These are phyloP conservation scores for Neonectria neomacrospora DNA, from an alignment of 2,329 filamentous ascomycete genomes.

Conservation along the genomic window DNA sequence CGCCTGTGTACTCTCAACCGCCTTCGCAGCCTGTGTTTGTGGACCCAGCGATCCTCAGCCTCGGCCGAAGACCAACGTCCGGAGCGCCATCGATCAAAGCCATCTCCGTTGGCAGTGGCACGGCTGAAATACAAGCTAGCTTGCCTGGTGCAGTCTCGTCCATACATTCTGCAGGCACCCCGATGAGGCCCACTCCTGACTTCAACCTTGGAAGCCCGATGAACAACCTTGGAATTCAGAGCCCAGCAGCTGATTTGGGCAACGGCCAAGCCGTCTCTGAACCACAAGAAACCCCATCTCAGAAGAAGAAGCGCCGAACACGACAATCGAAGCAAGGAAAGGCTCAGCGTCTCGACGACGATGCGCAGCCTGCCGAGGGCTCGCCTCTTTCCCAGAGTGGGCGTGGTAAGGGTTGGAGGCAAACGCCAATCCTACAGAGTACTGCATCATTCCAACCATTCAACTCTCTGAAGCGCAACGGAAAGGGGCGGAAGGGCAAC, in stretches of 20 bases:
- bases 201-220: conserved; percentile 43
- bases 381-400: conserved; percentile 43
- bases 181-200: conserved; percentile 36
- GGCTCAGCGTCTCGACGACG: conserved; percentile 43
- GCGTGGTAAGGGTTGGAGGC: conserved; percentile 67
- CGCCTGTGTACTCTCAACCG: conserved; percentile 44
- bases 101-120: conserved; percentile 22
- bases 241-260: conserved; percentile 26
- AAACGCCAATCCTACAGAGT: conserved; percentile 70
- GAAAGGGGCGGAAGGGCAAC: conserved; percentile 55
- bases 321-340: conserved; percentile 50
- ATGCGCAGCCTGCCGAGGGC: conserved; percentile 38
- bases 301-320: conserved; percentile 48
- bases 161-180: conserved; percentile 19
- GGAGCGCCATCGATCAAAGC: conserved; percentile 40
- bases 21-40: conserved; percentile 64
- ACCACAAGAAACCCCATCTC: conserved; percentile 38
- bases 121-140: conserved; percentile 26
- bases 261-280: conserved; percentile 35
- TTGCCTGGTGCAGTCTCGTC: conserved; percentile 24
- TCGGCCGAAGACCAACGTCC: conserved; percentile 58
- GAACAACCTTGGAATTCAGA: conserved; percentile 40
- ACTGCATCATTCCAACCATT: conserved; percentile 72
- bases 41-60: conserved; percentile 86
- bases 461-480: conserved; percentile 68